A percentile compares a stretch with the other conserved stretches of the same genome.
Conservation (phyloP, 768 basidiomycete species). For the Butyriboletus loyo region DNA sequence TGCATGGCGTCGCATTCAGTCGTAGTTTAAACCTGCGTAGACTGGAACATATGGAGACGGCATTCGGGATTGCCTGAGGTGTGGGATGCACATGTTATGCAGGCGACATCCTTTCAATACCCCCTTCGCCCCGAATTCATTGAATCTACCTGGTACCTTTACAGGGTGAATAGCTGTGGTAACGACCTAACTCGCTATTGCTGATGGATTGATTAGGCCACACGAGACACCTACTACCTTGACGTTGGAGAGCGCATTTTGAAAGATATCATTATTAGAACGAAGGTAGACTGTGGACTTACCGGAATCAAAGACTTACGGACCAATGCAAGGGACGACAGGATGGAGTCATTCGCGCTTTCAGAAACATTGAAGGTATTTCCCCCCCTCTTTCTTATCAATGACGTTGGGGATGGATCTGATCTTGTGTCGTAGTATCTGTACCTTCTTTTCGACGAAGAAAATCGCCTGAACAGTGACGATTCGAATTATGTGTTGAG, state of each 20-base stretch:
- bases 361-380: slow-evolving; percentile 87
- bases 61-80: slow-evolving; percentile 90
- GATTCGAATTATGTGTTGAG: slow-evolving; percentile 90
- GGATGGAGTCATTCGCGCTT: slow-evolving; percentile 97
- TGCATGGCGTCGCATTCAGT: background rate
- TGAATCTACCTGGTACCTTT: slow-evolving; percentile 96
- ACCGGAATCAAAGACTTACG: slow-evolving; percentile 78
- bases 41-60: slow-evolving; percentile 91
- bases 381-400: background rate
- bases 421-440: slow-evolving; percentile 61
- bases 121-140: slow-evolving; percentile 89
- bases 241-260: slow-evolving; percentile 86
- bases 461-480: slow-evolving; percentile 66
- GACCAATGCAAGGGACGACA: slow-evolving; percentile 76
- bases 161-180: slow-evolving; percentile 52
- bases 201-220: slow-evolving; percentile 56
- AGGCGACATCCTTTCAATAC: slow-evolving; percentile 74
- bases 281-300: slow-evolving; percentile 85
- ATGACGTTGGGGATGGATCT: background rate
- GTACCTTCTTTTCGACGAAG: slow-evolving; percentile 88
- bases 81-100: slow-evolving; percentile 74
- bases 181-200: background rate
- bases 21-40: slow-evolving; percentile 35
- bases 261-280: slow-evolving; percentile 65
- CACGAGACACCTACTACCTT: slow-evolving; percentile 88